Base-by-base conservation (phyloP, 1,139 yeast species). In the Yamadazyma triangularis region DNA sequence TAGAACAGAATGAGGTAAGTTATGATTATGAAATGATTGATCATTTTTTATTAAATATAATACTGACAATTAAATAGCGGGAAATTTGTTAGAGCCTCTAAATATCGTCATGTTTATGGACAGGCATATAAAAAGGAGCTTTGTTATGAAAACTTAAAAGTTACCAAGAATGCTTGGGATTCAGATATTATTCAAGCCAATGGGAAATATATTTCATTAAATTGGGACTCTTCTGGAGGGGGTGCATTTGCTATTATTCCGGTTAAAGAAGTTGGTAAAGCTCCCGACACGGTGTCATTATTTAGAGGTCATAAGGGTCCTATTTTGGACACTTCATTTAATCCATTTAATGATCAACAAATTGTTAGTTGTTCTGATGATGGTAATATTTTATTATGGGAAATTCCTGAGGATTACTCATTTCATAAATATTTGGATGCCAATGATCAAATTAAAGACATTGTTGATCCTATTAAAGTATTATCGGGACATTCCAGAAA, bases 171-270 rank as follows among this genome's bases (percentile, higher is more conserved):
- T 49, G 98, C 97, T 1, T 91, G 95, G 87, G 98, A 91, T 56
- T 86, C 96, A 29, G 89, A 89, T 55, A 70, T 91, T 43, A 73
- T 89, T 44, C 79, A 85, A 31, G 39, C 58, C 41, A 91, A 91
- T 54, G 93, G 96, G 21, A 81, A 83, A 56, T 91, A 77, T 51
- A 61, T 91, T 24, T 73, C 96, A 0, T 84, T 87, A 39, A 88
- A 87, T 56, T 88, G 96, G 96, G 88, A 86, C 39, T 72, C 96
- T 13, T 82, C 94, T 6, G 97, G 97, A 26, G 97, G 97, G 40
- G 98, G 98, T 32, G 93, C 97, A 0, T 89, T 91, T 66, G 96
- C 95, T 1, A 83, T 91, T 11, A 79, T 91, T 34, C 98, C 98
- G 2, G 64, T 86, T 19, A 52, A 57, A 8, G 96, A 89, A 56